Conservation (phyloP, 768 basidiomycete species). For the Nidula microcarpa region DNA sequence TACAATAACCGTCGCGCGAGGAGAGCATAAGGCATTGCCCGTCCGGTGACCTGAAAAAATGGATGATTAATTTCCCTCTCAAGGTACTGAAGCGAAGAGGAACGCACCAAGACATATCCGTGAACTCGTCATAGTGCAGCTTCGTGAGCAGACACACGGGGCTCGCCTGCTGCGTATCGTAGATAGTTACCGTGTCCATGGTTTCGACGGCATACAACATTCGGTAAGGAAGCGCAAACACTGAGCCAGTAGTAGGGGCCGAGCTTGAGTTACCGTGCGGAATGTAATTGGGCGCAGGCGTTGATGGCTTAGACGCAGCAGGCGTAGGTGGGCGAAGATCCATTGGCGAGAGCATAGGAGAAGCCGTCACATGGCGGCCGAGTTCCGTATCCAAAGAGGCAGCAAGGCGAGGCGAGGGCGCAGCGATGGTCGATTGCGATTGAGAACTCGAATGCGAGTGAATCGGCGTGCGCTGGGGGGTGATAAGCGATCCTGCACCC, state of each 20-base stretch:
- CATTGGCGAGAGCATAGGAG: conserved; percentile 56
- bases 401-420: conserved; percentile 45
- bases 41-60: conserved; percentile 78
- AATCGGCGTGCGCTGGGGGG: conserved; percentile 28
- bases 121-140: conserved; percentile 96
- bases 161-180: conserved; percentile 94
- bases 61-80: background rate
- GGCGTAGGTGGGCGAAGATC: conserved; percentile 61
- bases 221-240: conserved; percentile 90
- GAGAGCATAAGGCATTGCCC: conserved; percentile 91
- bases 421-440: conserved; percentile 28
- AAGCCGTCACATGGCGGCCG: conserved; percentile 24
- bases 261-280: conserved; percentile 12
- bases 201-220: conserved; percentile 95
- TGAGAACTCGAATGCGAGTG: conserved; percentile 12
- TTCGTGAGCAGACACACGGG: conserved; percentile 92
- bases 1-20: conserved; percentile 96
- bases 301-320: conserved; percentile 50
- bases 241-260: conserved; percentile 42
- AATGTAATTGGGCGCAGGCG: conserved; percentile 25
- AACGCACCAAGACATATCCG: conserved; percentile 90
- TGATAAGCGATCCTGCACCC: conserved; percentile 17
- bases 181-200: conserved; percentile 92
- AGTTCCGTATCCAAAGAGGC: conserved; percentile 15
- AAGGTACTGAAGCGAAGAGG: no score